A percentile compares a stretch with the other conserved stretches of the same genome.
Conservation (phyloP, 106 monocot genomes). For the Dendrobium nobile region DNA sequence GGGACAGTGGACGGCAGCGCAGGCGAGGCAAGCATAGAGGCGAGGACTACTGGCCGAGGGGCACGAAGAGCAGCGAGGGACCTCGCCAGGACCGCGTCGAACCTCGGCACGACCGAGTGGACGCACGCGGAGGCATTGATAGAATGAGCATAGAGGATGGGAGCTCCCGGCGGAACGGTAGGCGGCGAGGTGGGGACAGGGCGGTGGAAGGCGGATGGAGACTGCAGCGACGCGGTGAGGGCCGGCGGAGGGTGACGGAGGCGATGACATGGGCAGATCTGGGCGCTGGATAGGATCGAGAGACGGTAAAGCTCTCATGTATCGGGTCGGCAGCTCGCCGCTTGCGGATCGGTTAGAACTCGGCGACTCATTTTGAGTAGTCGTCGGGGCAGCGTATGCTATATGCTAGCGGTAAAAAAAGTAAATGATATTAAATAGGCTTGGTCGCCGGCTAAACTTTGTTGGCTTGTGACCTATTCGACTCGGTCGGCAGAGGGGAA, state of each 20-base stretch:
- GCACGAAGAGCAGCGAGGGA: constrained; percentile 66
- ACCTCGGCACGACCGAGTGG: constrained; percentile 57
- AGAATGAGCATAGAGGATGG: constrained; percentile 46
- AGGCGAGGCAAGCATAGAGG: constrained; percentile 76
- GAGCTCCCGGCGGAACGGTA: constrained; percentile 27
- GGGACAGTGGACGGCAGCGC: constrained; percentile 61
- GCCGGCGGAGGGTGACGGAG: constrained; percentile 1
- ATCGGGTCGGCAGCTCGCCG: background rate
- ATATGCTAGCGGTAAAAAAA: background rate
- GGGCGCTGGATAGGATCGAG: background rate
- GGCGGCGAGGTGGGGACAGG: constrained; percentile 56
- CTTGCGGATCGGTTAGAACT: background rate
- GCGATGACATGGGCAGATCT: background rate
- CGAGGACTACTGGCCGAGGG: constrained; percentile 26
- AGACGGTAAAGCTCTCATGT: background rate
- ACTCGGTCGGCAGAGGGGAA: no score
- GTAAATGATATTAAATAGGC: background rate
- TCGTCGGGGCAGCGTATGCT: background rate
- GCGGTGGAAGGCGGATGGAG: constrained; percentile 28
- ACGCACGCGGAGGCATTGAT: constrained; percentile 50
- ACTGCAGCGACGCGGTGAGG: constrained; percentile 3
- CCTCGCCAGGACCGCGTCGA: constrained; percentile 56
- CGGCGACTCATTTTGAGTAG: background rate
- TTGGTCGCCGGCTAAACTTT: no score
- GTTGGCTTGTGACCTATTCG: no score